Evolutionary conservation across 257 asterid species (phyloP).

Genomic region (Solanum chilense): DNA sequence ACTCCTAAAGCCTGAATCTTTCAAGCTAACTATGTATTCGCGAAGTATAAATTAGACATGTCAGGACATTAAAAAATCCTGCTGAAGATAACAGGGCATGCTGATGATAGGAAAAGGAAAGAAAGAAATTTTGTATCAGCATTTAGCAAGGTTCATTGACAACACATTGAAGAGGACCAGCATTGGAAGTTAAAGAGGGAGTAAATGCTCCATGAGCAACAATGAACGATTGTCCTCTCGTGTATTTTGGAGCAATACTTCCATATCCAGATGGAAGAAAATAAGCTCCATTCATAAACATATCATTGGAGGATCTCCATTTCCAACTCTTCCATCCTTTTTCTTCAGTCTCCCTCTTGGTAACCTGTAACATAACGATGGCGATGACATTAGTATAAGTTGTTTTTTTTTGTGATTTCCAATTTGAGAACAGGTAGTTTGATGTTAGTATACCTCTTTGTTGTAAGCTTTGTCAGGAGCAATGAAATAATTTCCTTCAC

Average conservation of each 20-base stretch:
- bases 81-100: neutral
- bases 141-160: constrained; percentile 20
- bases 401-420: neutral
- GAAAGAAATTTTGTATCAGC: neutral
- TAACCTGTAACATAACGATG: constrained; percentile 21
- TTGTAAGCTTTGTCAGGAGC: neutral
- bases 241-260: constrained; percentile 41
- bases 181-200: constrained; percentile 45
- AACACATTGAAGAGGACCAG: constrained; percentile 53
- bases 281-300: constrained; percentile 65
- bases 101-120: neutral
- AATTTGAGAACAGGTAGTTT: neutral
- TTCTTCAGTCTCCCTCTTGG: constrained; percentile 43
- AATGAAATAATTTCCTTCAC: constrained; percentile 2
- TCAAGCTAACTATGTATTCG: neutral
- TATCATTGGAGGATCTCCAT: constrained; percentile 73
- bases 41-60: neutral
- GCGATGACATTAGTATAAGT: neutral
- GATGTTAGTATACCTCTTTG: neutral
- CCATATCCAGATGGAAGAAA: constrained; percentile 72
- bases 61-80: neutral
- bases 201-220: constrained; percentile 60
- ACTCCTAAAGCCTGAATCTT: neutral
- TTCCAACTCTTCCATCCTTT: constrained; percentile 60
- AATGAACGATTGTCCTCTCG: constrained; percentile 31